These are phyloP conservation scores for Arctostaphylos glauca DNA, from an alignment of 148 eudicot species.

Conservation along the genomic window DNA sequence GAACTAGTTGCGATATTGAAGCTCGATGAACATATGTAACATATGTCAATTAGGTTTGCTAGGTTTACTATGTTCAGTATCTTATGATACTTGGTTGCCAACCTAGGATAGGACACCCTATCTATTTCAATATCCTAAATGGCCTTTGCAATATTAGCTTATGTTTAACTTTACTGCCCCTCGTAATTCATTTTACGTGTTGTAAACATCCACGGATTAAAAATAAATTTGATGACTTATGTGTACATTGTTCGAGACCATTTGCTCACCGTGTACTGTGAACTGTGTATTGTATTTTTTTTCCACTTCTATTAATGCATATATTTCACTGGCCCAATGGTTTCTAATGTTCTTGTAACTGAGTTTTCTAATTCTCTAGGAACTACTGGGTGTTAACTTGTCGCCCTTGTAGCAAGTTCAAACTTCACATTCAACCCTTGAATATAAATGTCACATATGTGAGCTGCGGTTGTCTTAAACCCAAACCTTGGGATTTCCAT, in stretches of 20 bases:
- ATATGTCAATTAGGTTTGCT: not conserved
- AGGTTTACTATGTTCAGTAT: not conserved
- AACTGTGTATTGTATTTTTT: not conserved
- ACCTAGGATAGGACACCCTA: not conserved
- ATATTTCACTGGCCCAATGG: not conserved
- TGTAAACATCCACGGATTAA: not conserved
- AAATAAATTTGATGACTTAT: not conserved
- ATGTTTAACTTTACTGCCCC: too few species aligned
- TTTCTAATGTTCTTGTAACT: not conserved
- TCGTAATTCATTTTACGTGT: not conserved
- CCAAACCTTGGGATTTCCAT: not conserved
- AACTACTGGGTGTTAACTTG: not conserved
- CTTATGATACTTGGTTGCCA: constrained; percentile 1
- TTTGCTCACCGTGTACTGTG: too few species aligned
- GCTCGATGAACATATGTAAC: not conserved
- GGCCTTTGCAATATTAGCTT: not conserved
- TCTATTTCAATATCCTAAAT: not conserved
- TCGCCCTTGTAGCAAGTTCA: not conserved
- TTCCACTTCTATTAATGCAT: not conserved
- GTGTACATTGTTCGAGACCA: not conserved
- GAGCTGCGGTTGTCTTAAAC: not conserved
- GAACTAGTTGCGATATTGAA: not conserved
- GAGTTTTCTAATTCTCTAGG: not conserved
- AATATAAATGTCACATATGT: not conserved
- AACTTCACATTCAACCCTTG: not conserved